Base-by-base conservation (phyloP, 768 basidiomycete species). In the Tylopilus felleus region DNA sequence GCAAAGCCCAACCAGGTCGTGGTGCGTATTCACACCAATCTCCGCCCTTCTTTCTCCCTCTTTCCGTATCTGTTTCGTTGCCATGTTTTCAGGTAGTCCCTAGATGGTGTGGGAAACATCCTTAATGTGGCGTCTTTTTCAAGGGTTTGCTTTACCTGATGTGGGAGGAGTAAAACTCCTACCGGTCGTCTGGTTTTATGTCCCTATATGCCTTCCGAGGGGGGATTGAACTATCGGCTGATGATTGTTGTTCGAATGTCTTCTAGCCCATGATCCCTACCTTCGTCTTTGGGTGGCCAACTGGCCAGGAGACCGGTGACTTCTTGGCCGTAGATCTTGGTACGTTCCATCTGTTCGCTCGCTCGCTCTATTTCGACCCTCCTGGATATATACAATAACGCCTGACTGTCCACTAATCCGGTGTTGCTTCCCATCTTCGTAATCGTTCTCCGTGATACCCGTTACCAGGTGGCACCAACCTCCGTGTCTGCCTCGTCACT, bases 401-500 rank as follows among this genome's bases (percentile, higher is more conserved):
- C 29, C n/a, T 43, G 27, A 40, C 16, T 38, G 7, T 19, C 22
- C 17, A 7, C 38, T 25, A 35, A 51, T 36, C 13, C 19, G 40
- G 16, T 33, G n/a, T 28, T 19, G 35, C 14, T 41, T 29, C 8
- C 17, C 33, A 47, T 36, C 13, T 4, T 9, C 22, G 14, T 28
- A 13, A 31, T 31, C 19, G 13, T 25, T 25, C 42, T 12, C 31
- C 35, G 25, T 42, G 39, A 27, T 41, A 16, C 36, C 6, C n/a
- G 6, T 51, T 28, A 1, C 17, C 55, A 91, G 90, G 91, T 48
- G 95, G 95, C 31, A 98, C 96, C 22, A 98, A 99, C 67, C 81
- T 99, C n/a, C 93, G 97, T 41, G 97, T 98, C 41, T 99, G 97
- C 74, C 86, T 97, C 41, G 96, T 99, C 47, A 90, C 86, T 27